These are phyloP conservation scores for Pisolithus tinctorius DNA, from an alignment of 768 basidiomycete species.

Conservation along the genomic window DNA sequence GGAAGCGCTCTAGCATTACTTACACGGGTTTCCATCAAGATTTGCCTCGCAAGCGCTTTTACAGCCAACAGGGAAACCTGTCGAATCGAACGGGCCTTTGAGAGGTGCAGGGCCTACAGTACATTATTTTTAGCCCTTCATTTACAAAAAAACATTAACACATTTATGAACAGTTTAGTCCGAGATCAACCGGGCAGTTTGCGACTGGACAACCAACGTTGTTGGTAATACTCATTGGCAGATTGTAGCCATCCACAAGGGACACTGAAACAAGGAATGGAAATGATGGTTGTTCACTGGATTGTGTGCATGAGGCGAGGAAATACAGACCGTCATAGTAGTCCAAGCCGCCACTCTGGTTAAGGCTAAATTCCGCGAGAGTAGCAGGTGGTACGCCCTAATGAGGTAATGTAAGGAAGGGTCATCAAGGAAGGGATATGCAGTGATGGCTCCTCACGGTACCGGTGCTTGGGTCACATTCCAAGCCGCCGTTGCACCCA, in stretches of 20 bases:
- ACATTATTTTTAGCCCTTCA: neutral
- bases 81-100: conserved; percentile 41
- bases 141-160: neutral
- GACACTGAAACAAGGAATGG: conserved; percentile 33
- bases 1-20: neutral
- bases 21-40: conserved; percentile 20
- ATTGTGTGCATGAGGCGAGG: neutral
- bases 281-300: neutral
- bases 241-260: conserved; percentile 53
- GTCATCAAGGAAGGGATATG: no score
- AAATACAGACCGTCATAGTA: conserved; percentile 45
- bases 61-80: conserved; percentile 50
- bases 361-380: conserved; percentile 56
- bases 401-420: neutral
- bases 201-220: conserved; percentile 49
- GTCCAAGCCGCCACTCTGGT: conserved; percentile 34
- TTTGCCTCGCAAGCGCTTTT: conserved; percentile 41
- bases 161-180: conserved; percentile 38
- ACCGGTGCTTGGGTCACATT: conserved; percentile 46
- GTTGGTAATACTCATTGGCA: conserved; percentile 49
- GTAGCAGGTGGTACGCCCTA: conserved; percentile 56
- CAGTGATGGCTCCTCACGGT: conserved; percentile 25
- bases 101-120: conserved; percentile 37
- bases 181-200: conserved; percentile 52
- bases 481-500: conserved; percentile 58